Conservation (phyloP, 2,329 filamentous ascomycete genomes). For the Aspergillus sp. region DNA sequence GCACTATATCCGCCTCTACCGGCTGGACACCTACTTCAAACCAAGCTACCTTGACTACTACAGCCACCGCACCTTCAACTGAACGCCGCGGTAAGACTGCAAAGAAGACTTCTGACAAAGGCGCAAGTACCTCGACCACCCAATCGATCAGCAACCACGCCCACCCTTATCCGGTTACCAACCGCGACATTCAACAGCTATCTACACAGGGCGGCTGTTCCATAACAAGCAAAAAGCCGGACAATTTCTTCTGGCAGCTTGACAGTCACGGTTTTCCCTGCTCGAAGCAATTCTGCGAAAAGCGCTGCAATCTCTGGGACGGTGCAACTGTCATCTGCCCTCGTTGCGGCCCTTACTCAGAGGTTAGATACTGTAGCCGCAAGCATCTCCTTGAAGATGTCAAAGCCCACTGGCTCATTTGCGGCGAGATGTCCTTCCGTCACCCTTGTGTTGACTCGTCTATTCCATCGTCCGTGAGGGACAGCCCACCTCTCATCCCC, state of each 20-base stretch:
- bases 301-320: constrained; percentile 33
- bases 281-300: constrained; percentile 25
- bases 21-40: constrained; percentile 3
- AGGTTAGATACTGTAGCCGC: constrained; percentile 39
- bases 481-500: constrained; percentile 28
- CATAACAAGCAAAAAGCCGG: constrained; percentile 14
- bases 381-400: constrained; percentile 37
- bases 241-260: constrained; percentile 41
- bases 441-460: constrained; percentile 20
- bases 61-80: constrained; percentile 3
- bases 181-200: not conserved
- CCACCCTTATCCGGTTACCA: not conserved
- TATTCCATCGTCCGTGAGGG: constrained; percentile 20
- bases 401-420: constrained; percentile 36
- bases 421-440: constrained; percentile 22
- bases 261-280: constrained; percentile 52
- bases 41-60: constrained; percentile 10
- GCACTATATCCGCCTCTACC: constrained; percentile 8
- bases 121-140: not conserved
- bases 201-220: not conserved
- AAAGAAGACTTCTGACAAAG: not conserved
- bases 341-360: constrained; percentile 40
- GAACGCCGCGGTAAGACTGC: not conserved
- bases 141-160: not conserved
- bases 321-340: constrained; percentile 37